A percentile compares a stretch with the other conserved stretches of the same genome.
Conservation (phyloP, 495 filamentous ascomycete genomes). For the Endocarpon pusillum region DNA sequence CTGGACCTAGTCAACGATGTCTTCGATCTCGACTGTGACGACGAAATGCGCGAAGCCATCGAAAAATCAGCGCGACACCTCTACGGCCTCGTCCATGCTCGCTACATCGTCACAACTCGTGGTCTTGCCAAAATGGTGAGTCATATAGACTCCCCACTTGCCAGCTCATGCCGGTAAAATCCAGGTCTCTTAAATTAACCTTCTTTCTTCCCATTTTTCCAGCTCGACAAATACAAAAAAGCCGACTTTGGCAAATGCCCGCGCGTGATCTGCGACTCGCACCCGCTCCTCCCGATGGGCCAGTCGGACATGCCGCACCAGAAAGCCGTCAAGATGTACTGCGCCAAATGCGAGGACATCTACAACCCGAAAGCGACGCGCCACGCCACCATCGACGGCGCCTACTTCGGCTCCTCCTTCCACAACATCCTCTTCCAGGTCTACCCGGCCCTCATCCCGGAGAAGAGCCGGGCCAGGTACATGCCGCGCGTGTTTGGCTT, state of each 20-base stretch:
- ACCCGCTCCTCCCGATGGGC: constrained; percentile 85
- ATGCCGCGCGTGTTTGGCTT: constrained; percentile 86
- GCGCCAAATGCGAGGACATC: constrained; percentile 88
- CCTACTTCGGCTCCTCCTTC: constrained; percentile 95
- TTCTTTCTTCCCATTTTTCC: constrained; percentile 6
- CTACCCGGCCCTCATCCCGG: constrained; percentile 72
- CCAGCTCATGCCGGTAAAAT: neutral
- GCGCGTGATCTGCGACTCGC: constrained; percentile 78
- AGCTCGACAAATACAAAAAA: constrained; percentile 99
- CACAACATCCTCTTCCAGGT: constrained; percentile 99
- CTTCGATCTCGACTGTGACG: constrained; percentile 96
- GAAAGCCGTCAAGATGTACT: constrained; percentile 91
- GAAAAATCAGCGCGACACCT: constrained; percentile 94
- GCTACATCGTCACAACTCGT: constrained; percentile 92
- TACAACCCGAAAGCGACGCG: constrained; percentile 98
- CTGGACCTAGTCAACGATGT: constrained; percentile 99
- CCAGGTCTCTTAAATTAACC: too few species aligned
- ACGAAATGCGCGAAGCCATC: constrained; percentile 93
- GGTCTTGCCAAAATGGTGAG: constrained; percentile 91
- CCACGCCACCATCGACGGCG: constrained; percentile 86
- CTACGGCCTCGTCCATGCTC: constrained; percentile 89
- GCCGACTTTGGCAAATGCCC: constrained; percentile 96
- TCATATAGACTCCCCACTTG: constrained; percentile 1
- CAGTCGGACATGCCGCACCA: constrained; percentile 70
- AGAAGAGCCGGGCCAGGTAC: constrained; percentile 72